Evolutionary conservation across 805 yeast genomes (phyloP), one percentile per base, ranked within the genome.

Genomic region (Saturnispora saitoi): DNA sequence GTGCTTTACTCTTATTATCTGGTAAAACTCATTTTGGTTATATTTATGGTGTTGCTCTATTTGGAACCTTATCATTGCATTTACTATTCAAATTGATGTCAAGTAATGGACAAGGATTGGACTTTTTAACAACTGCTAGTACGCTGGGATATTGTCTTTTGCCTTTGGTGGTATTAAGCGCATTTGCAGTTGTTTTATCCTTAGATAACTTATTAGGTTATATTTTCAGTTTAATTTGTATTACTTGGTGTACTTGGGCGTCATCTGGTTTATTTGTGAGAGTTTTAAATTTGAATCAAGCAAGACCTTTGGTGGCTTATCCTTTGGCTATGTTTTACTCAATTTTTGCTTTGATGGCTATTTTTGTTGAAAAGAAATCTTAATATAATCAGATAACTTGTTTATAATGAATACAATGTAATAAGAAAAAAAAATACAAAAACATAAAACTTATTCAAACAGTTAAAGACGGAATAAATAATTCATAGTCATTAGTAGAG

Each of bases 11-110:
- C 47, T 69, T 91, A 45, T 71, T 90, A 40, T 82, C 95, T 1
- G 98, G 99, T 4, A 93, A 91, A 64, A 86, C 91, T 14, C 98
- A 93, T 64, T 93, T 93, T 63, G 98, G 98, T 2, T 93, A 93
- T 65, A 86, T 93, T 44, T 93, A 93, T 61, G 98, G 99, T 36
- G 95, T 93, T 38, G 98, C 96, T 0, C 68, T 93, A 39, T 81
- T 91, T 57, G 99, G 99, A 15, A 84, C 95, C 1, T 62, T 87
- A 14, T 80, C 95, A 30, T 76, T 89, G 55, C 97, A 90, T 66
- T 77, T 78, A 57, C 71, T 93, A 51, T 84, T 95, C 64, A 89
- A 85, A 63, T 71, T 88, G 53, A 93, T 93, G 99, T 81, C 95
- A 49, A 69, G 71, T 2, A 51, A 55, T 1, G 65, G 60, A 11